These are phyloP conservation scores for Neostapfia colusana DNA, from an alignment of 176 grass and related monocot genomes.

Conservation along the genomic window DNA sequence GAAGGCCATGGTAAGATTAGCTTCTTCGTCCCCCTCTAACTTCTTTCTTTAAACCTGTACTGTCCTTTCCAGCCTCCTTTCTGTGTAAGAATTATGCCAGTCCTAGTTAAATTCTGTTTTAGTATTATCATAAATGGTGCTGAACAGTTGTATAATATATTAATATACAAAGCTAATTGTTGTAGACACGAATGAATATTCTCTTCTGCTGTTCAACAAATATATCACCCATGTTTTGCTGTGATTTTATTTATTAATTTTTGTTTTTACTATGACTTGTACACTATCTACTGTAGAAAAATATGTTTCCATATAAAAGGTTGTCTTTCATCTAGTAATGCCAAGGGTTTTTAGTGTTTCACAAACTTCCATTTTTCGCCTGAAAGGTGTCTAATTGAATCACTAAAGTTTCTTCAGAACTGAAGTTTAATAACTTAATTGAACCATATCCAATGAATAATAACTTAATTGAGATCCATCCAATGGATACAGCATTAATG, in stretches of 20 bases:
- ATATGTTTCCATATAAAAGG: neutral
- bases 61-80: neutral
- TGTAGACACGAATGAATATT: neutral
- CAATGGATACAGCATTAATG: too few relatives aligned
- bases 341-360: too few relatives aligned
- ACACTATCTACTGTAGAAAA: neutral
- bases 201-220: neutral
- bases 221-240: neutral
- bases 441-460: too few relatives aligned
- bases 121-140: neutral
- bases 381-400: too few relatives aligned
- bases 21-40: neutral
- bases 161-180: constrained; percentile 8
- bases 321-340: too few relatives aligned
- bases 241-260: constrained; percentile 1
- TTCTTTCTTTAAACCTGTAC: neutral
- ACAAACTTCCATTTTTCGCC: too few relatives aligned
- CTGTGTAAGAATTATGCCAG: neutral
- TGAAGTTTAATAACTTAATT: too few relatives aligned
- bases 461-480: too few relatives aligned
- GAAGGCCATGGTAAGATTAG: constrained; percentile 64
- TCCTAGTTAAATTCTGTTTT: constrained; percentile 9
- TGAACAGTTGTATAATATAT: constrained; percentile 6
- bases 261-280: neutral
- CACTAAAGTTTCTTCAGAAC: too few relatives aligned